Base-by-base conservation (phyloP, 805 yeast species). In the Cyberlindnera euphorbiiphila region DNA sequence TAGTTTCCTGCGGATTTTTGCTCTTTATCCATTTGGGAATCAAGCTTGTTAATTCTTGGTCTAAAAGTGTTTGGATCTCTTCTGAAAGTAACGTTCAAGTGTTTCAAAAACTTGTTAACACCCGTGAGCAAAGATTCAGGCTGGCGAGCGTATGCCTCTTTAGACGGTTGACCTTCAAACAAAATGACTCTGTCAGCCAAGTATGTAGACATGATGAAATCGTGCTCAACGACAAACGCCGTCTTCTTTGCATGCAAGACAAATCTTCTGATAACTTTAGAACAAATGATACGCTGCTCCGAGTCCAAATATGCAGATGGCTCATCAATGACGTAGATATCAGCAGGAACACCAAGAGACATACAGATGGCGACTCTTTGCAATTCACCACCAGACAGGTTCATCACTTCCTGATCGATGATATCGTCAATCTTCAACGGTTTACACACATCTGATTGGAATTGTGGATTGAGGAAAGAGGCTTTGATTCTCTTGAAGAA, bases 171-270 rank as follows among this genome's bases (percentile, higher is more conserved):
- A 65, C 99, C 99, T 66, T 93, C 98, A 59, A 91, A 93, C 40
- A 93, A 98, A 76, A 93, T 91, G 56, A 93, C 99, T 60, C 95
- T 79, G 68, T 93, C 99, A 47, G 99, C 98, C 73, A 93, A 76
- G 64, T 93, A 93, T 13, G 99, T 93, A 49, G 98, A 98, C 99
- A 93, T 93, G 72, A 93, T 93, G 77, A 93, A 93, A 77, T 93
- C 99, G 80, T 93, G 99, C 81, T 93, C 99, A 42, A 93, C 99
- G 56, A 93, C 74, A 64, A 93, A 93, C n/a, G 99, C 98, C 31
- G 98, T 91, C 76, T 91, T 93, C 74, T 91, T 89, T 53, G 96
- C 78, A 62, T 93, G 98, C 62, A 93, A 71, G 58, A 93, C 85
- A 61, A 88, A 93, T 67, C 96, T 83, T 77, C 96, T 85, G 56